Conservation (phyloP, 768 basidiomycete genomes). For the Boletus rubescentipes region DNA sequence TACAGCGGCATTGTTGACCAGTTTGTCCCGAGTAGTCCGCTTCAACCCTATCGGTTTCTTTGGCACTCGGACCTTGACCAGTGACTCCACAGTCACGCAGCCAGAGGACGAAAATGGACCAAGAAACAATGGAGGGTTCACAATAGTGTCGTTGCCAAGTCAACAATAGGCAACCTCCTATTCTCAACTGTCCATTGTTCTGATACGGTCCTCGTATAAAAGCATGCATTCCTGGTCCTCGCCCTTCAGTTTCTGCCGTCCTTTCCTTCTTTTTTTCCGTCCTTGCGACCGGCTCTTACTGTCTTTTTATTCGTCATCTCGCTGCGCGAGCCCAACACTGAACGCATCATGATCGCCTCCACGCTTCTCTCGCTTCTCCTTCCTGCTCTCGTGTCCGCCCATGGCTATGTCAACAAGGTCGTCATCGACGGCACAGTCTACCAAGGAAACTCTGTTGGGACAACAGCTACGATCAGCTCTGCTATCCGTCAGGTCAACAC, state of each 20-base stretch:
- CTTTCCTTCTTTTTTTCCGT: background rate
- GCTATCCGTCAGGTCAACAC: constrained; percentile 44
- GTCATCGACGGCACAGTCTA: constrained; percentile 29
- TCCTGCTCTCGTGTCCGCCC: constrained; percentile 27
- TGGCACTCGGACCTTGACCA: too few relatives aligned
- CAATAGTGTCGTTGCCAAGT: background rate
- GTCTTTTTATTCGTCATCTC: constrained; percentile 12
- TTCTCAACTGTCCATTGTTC: background rate
- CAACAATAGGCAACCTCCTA: background rate
- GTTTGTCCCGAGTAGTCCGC: too few relatives aligned
- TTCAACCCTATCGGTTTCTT: too few relatives aligned
- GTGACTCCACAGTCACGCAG: background rate
- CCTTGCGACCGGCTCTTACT: background rate
- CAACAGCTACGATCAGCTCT: constrained; percentile 24
- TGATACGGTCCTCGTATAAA: background rate
- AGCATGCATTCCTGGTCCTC: background rate
- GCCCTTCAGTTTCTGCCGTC: background rate
- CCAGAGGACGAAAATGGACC: background rate
- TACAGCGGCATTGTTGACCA: too few relatives aligned
- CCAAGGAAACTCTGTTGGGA: constrained; percentile 32
- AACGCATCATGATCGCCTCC: constrained; percentile 15
- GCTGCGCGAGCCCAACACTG: constrained; percentile 21
- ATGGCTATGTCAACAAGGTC: constrained; percentile 29
- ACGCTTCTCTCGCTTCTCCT: constrained; percentile 20
- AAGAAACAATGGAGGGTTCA: background rate